Evolutionary conservation across 1,284 basidiomycete species (phyloP).

Genomic region (Veloporphyrellus conicus): DNA sequence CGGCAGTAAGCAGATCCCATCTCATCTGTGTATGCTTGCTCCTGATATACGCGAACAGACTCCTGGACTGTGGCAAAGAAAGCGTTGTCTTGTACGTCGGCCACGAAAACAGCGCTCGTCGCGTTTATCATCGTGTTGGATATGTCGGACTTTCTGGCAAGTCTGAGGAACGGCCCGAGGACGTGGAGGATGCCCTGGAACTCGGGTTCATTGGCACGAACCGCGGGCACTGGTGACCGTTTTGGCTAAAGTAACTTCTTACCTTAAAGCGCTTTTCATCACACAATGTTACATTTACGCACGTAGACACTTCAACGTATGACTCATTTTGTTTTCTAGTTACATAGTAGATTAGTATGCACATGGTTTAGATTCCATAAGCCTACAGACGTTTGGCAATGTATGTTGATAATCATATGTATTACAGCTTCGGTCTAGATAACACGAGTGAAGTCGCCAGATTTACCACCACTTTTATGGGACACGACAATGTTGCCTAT

Average conservation of each 20-base stretch:
- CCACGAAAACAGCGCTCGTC: conserved; percentile 44
- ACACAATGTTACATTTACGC: not conserved
- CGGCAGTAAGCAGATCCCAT: conserved; percentile 29
- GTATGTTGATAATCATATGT: too few species aligned
- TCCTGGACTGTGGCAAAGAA: conserved; percentile 37
- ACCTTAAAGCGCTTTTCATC: conserved; percentile 1
- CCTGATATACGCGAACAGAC: conserved; percentile 26
- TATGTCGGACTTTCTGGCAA: conserved; percentile 40
- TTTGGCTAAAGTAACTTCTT: not conserved
- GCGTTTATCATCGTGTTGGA: conserved; percentile 50
- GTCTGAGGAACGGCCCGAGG: conserved; percentile 21
- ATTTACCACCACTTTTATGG: conserved; percentile 70
- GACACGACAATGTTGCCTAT: conserved; percentile 66
- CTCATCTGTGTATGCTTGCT: not conserved
- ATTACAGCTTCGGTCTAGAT: not conserved
- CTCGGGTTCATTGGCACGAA: conserved; percentile 44
- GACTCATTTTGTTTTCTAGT: not conserved
- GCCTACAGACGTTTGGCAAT: too few species aligned
- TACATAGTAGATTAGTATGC: too few species aligned
- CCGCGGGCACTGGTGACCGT: conserved; percentile 27
- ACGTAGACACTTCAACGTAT: not conserved
- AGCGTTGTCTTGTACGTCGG: conserved; percentile 51
- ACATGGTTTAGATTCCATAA: too few species aligned
- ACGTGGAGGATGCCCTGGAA: conserved; percentile 48
- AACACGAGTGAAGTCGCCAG: conserved; percentile 54